Base-by-base conservation (phyloP, 306 rosid genomes). In the Inga leiocalycina region DNA sequence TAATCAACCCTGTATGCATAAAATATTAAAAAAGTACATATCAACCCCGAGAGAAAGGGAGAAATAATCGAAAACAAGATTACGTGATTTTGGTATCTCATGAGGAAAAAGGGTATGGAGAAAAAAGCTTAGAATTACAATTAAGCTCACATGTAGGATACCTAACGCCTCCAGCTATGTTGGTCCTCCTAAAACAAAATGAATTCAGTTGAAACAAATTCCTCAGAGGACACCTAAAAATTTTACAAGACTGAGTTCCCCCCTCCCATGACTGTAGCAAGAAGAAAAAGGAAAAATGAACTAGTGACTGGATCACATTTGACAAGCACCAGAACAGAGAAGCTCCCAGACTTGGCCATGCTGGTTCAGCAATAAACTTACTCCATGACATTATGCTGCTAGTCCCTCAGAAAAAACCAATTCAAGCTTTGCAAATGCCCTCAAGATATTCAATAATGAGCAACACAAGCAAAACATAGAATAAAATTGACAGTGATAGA, bases 321-420 rank as follows among this genome's bases (percentile, higher is more conserved):
- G 16, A 34, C 44, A 73, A 73, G 68, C 71, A 39, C 27, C 76
- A 74, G 37, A 61, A 32, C 43, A 65, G 12, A 59, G 61, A 69
- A 70, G 75, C 82, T 43, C 73, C 72, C 85, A 20, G 19, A 68
- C 56, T 41, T 48, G 35, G 56, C 74, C 66, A 51, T 20, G 10
- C 9, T 74, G 68, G 45, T 15, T 10, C 10, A 78, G 59, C 46
- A 71, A 64, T 43, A 41, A 62, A 51, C 54, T 49, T 51, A 71
- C 22, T 75, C 61, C 81, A 62, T 79, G 77, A 52, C 22, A 78
- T 78, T 79, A 64, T 66, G n/a, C 69, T 49, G 74, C 48, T 52
- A 48, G 70, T 74, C 75, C 74, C 45, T 77, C 71, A 39, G 69
- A 30, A 77, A 80, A 69, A 78, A 49, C 57, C 54, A 65, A 69